Evolutionary conservation across 129 eudicot species (phyloP), one percentile per base, ranked within the genome.

Genomic region (Lonicera japonica): DNA sequence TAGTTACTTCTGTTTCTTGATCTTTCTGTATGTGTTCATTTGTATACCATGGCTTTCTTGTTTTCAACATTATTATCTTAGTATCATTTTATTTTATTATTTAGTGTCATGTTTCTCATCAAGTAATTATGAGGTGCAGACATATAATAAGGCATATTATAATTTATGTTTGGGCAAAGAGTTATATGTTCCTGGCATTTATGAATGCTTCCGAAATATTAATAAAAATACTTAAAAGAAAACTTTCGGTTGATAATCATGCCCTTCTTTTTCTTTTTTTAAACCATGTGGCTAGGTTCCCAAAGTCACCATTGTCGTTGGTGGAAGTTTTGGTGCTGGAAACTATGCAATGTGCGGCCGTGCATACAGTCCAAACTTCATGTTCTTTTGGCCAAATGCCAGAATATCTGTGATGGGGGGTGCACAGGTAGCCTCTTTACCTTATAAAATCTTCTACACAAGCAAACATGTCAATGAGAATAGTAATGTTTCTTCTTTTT

Each of bases 281-380:
- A 10, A 43, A 43, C 50, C 50, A 43, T 43, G 50, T 43, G 14
- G 14, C 8, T 43, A 94, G 99, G 99, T 94, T 63, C 99, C 99
- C 10, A 94, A 94, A 73, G 85, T 94, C 38, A 94, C 99, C 11
- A 67, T 94, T 58, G 67, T 92, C 23, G 69, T 94, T 61, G 99
- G 99, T 58, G 99, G 87, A 80, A 94, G 99, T 81, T 94, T 94
- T 75, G 96, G 99, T 55, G 99, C 99, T 51, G 99, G 99, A 46
- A 94, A 94, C 67, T 94, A 94, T 75, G 99, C 99, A 72, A 94
- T 94, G 99, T 94, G 99, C 70, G 99, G 99, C 24, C 99, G 99
- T 57, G 96, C 99, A 43, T 94, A 88, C 71, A 85, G 96, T 84
- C 99, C 99, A 0, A 61, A 94, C 67, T 94, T 94, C 72, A 80